Percentiles rank a stretch among this genome's conserved stretches.
These are phyloP conservation scores for Debaryomycetaceae sp. DNA, from an alignment of 1,139 yeast species.

Conservation along the genomic window DNA sequence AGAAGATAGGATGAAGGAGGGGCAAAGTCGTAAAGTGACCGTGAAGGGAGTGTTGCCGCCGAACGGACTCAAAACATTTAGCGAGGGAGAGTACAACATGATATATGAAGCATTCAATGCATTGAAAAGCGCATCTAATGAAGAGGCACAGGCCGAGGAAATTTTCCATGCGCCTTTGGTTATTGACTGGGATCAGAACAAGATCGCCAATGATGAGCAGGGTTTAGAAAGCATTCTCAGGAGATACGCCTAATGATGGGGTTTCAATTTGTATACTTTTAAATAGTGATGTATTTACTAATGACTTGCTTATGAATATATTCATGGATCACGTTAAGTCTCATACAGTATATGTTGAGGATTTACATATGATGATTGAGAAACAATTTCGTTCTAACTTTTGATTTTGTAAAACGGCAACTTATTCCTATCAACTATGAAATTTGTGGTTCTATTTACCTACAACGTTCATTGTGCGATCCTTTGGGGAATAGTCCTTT, in stretches of 20 bases:
- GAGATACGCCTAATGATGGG: slow-evolving; percentile 19
- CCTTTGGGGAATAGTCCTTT: slow-evolving; percentile 60
- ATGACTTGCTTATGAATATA: background rate
- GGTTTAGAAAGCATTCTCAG: slow-evolving; percentile 30
- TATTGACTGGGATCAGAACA: slow-evolving; percentile 48
- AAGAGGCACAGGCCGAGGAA: slow-evolving; percentile 30
- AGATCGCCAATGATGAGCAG: slow-evolving; percentile 39
- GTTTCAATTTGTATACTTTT: background rate
- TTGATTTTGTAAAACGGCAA: too few relatives aligned
- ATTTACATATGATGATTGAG: slow-evolving; percentile 1
- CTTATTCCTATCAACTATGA: too few relatives aligned
- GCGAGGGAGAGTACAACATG: slow-evolving; percentile 38
- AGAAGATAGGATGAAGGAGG: slow-evolving; percentile 17
- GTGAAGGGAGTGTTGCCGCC: slow-evolving; percentile 10
- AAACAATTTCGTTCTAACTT: too few relatives aligned
- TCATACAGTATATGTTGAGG: background rate
- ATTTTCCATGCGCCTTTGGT: slow-evolving; percentile 44
- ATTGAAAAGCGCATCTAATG: slow-evolving; percentile 20
- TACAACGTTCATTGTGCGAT: slow-evolving; percentile 69
- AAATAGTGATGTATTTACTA: background rate
- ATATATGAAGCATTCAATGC: slow-evolving; percentile 39
- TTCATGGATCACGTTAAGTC: background rate
- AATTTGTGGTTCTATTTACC: slow-evolving; percentile 14
- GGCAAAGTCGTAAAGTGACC: slow-evolving; percentile 2
- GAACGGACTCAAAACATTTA: slow-evolving; percentile 31